phyloP scores from a whole-genome alignment of 192 early-diverging fungal genomes.

The Thamnidium elegans region DNA sequence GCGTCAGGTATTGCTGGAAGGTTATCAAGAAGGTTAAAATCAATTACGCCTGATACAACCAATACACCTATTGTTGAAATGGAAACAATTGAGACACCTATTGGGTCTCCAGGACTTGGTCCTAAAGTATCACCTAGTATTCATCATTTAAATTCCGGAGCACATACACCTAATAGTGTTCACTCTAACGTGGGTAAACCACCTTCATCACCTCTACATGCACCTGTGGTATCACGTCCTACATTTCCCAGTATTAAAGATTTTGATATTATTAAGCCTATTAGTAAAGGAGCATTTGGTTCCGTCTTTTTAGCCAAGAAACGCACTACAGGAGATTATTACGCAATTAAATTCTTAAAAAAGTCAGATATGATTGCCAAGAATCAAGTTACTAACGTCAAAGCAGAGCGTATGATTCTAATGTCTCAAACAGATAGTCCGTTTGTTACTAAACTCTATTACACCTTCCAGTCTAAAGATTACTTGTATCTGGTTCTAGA shows the following conservation, averaged over 20 bases:
- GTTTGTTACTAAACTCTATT: slow-evolving; percentile 82
- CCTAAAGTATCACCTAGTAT: slow-evolving; percentile 7
- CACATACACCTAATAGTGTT: slow-evolving; percentile 12
- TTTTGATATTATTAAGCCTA: slow-evolving; percentile 89
- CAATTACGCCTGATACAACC: neutral
- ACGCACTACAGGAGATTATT: slow-evolving; percentile 80
- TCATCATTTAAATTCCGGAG: neutral
- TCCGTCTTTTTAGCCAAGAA: slow-evolving; percentile 86
- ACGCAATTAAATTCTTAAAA: slow-evolving; percentile 82
- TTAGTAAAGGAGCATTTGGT: slow-evolving; percentile 88
- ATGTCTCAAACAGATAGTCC: slow-evolving; percentile 81
- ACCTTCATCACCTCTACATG: slow-evolving; percentile 26
- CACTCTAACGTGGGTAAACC: slow-evolving; percentile 17
- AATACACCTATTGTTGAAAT: slow-evolving; percentile 35
- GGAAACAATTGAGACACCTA: slow-evolving; percentile 40
- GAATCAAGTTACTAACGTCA: slow-evolving; percentile 90
- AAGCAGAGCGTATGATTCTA: slow-evolving; percentile 83
- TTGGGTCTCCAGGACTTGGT: slow-evolving; percentile 33
- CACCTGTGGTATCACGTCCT: slow-evolving; percentile 40
- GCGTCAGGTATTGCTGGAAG: slow-evolving; percentile 5
- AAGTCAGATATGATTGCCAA: slow-evolving; percentile 91
- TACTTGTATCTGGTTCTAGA: slow-evolving; percentile 88
- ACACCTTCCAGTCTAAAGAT: slow-evolving; percentile 80
- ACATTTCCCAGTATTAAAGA: slow-evolving; percentile 81
- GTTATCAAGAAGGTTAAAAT: neutral